Base-by-base conservation (phyloP, 768 basidiomycete genomes). In the Kondoa malvinella region DNA sequence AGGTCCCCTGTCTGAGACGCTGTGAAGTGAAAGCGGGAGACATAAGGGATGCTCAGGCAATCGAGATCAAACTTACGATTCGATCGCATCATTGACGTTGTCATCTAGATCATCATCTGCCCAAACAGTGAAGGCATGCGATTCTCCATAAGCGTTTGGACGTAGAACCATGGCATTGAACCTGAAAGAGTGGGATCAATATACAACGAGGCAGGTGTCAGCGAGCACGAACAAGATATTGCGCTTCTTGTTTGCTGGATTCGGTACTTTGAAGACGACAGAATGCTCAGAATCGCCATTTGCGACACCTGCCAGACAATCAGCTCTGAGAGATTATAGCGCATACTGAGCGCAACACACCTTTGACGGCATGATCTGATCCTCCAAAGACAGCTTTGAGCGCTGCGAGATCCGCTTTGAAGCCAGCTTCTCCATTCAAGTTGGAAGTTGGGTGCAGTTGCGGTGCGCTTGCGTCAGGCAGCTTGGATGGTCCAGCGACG, bases 161-260 rank as follows among this genome's bases (percentile, higher is more conserved):
- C 29, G 33, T 16, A 63, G 61, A 63, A 63, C 33, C 29, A 63
- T 27, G 16, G 33, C 33, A n/a, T 63, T 63, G 3, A 63, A 34
- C 29, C 27, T 27, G 26, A 3, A 16, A 17, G 33, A 31, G 21
- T 8, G n/a, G n/a, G n/a, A n/a, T n/a, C n/a, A n/a, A n/a, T n/a
- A n/a, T n/a, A n/a, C n/a, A n/a, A n/a, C n/a, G n/a, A n/a, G n/a
- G n/a, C n/a, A n/a, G n/a, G n/a, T n/a, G n/a, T n/a, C n/a, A n/a
- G n/a, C n/a, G n/a, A n/a, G n/a, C 40, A 50, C 40, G 40, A 50
- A 50, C 40, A 50, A 21, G 21, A 50, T 50, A 50, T 50, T 50
- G 40, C 40, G 40, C 40, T 50, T 50, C 40, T 50, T 50, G 40
- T 50, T 50, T 8, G 40, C 40, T 50, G 40, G 40, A 50, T 50